Evolutionary conservation across 2,329 filamentous ascomycete species (phyloP).

Genomic region (Cladosporium sp.): DNA sequence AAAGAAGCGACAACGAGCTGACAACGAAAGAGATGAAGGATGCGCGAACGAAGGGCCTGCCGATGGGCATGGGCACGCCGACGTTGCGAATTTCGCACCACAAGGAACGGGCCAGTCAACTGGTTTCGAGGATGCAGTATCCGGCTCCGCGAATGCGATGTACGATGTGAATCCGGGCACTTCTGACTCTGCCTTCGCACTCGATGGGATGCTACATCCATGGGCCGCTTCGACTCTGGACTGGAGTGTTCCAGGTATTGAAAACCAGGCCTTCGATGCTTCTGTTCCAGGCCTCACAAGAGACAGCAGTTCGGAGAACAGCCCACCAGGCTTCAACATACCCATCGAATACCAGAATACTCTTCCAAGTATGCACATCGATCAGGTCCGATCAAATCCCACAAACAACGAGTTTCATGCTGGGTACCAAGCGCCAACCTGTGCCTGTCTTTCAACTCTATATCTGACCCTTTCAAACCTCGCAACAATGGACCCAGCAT

Average conservation of each 20-base stretch:
- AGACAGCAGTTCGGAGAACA: conserved; percentile 15
- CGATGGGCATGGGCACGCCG: background rate
- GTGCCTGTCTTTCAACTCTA: conserved; percentile 44
- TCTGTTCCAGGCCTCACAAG: conserved; percentile 19
- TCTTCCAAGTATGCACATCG: background rate
- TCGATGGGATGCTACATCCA: conserved; percentile 20
- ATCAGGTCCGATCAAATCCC: background rate
- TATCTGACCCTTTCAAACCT: conserved; percentile 43
- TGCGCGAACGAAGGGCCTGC: too few species aligned
- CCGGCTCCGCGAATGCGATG: too few species aligned
- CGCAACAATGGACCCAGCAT: conserved; percentile 31
- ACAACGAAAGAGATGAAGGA: background rate
- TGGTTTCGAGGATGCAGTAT: too few species aligned
- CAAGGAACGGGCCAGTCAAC: background rate
- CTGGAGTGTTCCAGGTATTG: background rate
- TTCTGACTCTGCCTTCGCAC: conserved; percentile 18
- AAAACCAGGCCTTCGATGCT: background rate
- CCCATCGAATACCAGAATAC: background rate
- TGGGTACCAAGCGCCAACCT: conserved; percentile 20
- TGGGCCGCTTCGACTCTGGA: conserved; percentile 19
- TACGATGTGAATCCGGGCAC: background rate
- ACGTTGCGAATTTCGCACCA: background rate
- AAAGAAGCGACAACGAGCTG: conserved; percentile 42
- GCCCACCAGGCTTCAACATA: conserved; percentile 2
- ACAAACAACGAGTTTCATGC: background rate